Base-by-base conservation (phyloP, 805 yeast species). In the Tetrapisispora fleetii region DNA sequence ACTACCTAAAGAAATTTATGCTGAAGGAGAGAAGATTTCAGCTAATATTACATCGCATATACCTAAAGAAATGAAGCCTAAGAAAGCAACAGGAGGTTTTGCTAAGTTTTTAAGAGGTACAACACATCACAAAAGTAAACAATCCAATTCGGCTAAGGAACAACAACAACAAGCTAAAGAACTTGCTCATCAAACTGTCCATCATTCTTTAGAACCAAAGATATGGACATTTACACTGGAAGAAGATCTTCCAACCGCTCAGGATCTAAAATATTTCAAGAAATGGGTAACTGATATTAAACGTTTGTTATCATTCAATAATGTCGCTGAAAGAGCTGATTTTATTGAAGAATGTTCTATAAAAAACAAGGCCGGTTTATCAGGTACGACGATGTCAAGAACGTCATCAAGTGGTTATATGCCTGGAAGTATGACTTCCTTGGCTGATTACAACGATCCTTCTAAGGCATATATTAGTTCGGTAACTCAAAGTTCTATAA, bases 221-320 rank as follows among this genome's bases (percentile, higher is more conserved):
- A 56, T 52, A 27, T 63, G 67, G 63, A 52, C 56, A 1, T 64
- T 66, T 48, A 62, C 58, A 36, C 50, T 57, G 2, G 52, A 53
- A 3, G 43, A 55, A n/a, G 52, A 55, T n/a, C 48, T 51, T 16
- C 76, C 60, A 68, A 73, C 65, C 65, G 82, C 62, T 58, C 72
- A 51, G 11, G 69, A 67, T 27, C 62, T 55, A 16, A 68, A 64
- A 35, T 77, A 77, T 46, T 74, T 74, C 45, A 59, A 58, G 24
- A 71, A 70, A 53, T 82, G 87, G 87, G 64, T 69, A 35, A 72
- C 70, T 28, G 83, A 80, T 58, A 62, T 82, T 41, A 65, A 68
- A 30, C 81, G 79, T 52, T 64, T 81, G 53, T 69, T 76, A 32
- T 67, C 71, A 43, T 77, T 73, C 53, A 70, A 71, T 21, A 62